Evolutionary conservation across 148 eudicot species (phyloP), one percentile per base, ranked within the genome.

Genomic region (Rhododendron molle): DNA sequence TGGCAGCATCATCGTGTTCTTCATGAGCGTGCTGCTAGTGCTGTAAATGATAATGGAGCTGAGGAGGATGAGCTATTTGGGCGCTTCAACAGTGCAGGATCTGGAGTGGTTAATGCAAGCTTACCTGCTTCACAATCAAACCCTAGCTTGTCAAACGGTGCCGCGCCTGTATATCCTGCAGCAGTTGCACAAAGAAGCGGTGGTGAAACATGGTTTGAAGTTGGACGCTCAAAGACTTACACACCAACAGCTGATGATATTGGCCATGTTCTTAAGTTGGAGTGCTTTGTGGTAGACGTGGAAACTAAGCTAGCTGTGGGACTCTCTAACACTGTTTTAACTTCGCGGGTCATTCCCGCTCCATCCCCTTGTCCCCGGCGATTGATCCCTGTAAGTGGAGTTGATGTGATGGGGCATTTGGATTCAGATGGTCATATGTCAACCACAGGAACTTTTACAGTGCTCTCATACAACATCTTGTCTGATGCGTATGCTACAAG

Each of bases 1-100:
- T 97, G 99, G 99, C 98, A 95, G 87, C 99, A 97, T 90, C 99
- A 97, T 81, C 98, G 99, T 83, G 96, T 88, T 88, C 88, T 97
- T 76, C 99, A 97, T 90, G 99, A 97, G 74, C 98, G 98, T 87
- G 99, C 99, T 83, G 96, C 98, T 81, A 95, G 93, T 92, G 94
- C 99, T 38, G 90, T 92, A 26, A 95, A 89, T 89, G 98, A 95
- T 86, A 97, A 97, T 90, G 98, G 94, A 83, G 88, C 92, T 26
- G 99, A 97, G 88, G 99, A 97, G 78, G 99, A 97, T 34, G 99
- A 97, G 84, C 15, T 92, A 79, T 95, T 92, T 89, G 99, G 96
- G 30, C 94, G 99, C 56, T 92, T 92, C 82, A 93, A 91, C 76
- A 93, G 93, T 90, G 85, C 96, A 14, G 91, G 95, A n/a, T 93